Base-by-base conservation (phyloP, 345 rosid genomes). In the Moricandia arvensis region DNA sequence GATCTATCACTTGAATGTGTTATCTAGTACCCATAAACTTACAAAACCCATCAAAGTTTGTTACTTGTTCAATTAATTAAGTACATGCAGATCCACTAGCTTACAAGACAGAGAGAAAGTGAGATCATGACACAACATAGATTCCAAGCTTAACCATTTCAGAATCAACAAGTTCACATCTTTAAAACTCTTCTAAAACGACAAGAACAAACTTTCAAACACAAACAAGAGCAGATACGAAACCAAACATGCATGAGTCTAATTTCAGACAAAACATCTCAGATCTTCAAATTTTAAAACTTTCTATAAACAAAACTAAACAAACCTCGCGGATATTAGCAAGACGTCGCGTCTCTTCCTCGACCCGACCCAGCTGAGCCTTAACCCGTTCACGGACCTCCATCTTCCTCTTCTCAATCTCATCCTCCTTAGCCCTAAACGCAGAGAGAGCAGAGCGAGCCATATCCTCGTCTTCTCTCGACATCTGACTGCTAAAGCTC, bases 371-470 rank as follows among this genome's bases (percentile, higher is more conserved):
- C 61, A 92, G 35, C 81, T 95, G 97, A 57, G 86, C 86, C 71
- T 89, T 96, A 47, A 95, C 97, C 63, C 85, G 76, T 38, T 95
- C 99, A 55, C 89, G 83, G 37, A 95, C 97, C 82, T 95, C 97
- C 85, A 82, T 73, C 79, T 88, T 95, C 82, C 85, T 90, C 88
- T 72, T 86, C 83, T 95, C 97, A 62, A 95, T 95, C 86, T 95
- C 99, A 72, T 95, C 99, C 58, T 95, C 99, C 79, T 95, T 95
- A 74, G 96, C 99, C 80, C 90, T 88, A 75, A 92, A 95, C 5
- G 88, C 85, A 51, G 97, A 87, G 45, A 95, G 93, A 11, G 97
- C 97, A 55, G 99, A 90, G 79, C 84, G 89, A 1, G 97, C 84
- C 89, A 95, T 87, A 90, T 92, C 97, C 43, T 92, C 99, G 66